Evolutionary conservation across 108 stramenopile genomes (phyloP), one percentile per base, ranked within the genome.

Genomic region (Aureococcus anophagefferens): DNA sequence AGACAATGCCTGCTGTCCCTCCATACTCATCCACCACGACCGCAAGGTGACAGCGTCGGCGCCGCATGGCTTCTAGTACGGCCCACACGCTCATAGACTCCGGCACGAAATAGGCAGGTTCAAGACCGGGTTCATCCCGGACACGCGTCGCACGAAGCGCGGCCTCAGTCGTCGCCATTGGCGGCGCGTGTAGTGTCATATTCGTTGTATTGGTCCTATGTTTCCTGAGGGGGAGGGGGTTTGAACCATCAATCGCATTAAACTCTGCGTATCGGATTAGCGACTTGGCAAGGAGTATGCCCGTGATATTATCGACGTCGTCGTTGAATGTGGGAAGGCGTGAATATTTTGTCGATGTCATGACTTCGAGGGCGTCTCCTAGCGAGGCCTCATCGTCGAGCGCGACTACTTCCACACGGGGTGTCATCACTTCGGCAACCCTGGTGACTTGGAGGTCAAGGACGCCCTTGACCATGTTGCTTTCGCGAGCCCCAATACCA

Each of bases 11-110:
- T 67, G 92, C 93, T 0, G 96, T 97, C 33, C 96, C 96, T 34
- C 96, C 96, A 75, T 89, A 97, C 83, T 97, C 96, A 68, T 97
- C 96, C 18, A 97, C 96, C 29, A 97, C 96, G 78, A 97, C 89
- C 4, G 96, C 96, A 88, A 97, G 89, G 75, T 97, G 96, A 25
- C 93, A 84, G n/a, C 96, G 85, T 32, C 94, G 82, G 45, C 83
- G 83, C 63, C 94, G 85, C 94, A 97, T 94, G 76, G 95, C 94
- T 76, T 97, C 93, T 63, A 97, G 77, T 3, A 93, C 94, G 65
- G 89, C 88, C 96, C 96, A 95, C 9, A 44, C 40, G 40, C 40
- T 44, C 40, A 44, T 44, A 13, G 40, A 44, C 21, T 28, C 51
- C 21, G 51, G 51, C 51, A 59, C 51, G 21, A 25, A 25, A 13